phyloP scores from a whole-genome alignment of 2,329 filamentous ascomycete genomes.

The Fulvia fulva region DNA sequence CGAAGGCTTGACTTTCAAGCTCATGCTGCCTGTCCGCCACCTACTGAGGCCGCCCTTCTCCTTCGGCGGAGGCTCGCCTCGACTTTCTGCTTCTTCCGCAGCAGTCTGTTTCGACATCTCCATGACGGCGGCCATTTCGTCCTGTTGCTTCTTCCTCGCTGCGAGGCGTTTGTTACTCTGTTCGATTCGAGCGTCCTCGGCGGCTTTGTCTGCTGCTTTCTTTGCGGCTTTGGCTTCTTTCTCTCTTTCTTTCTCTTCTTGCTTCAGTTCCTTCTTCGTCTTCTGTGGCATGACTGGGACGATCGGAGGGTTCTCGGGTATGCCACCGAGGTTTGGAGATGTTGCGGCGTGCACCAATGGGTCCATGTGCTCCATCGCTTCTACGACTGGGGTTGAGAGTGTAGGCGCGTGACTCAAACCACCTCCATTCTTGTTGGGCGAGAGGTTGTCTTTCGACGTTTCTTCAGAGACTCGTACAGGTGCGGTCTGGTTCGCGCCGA shows the following conservation, averaged over 20 bases:
- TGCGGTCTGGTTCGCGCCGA: conserved; percentile 46
- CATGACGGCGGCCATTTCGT: conserved; percentile 60
- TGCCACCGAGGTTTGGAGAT: not conserved
- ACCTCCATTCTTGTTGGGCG: conserved; percentile 24
- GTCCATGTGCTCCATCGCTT: conserved; percentile 48
- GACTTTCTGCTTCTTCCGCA: conserved; percentile 47
- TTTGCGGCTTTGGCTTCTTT: conserved; percentile 56
- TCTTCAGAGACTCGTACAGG: conserved; percentile 36
- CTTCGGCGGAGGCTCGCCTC: conserved; percentile 21
- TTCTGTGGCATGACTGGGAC: conserved; percentile 52
- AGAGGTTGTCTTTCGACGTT: conserved; percentile 19
- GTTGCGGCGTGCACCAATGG: conserved; percentile 60
- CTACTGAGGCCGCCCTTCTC: conserved; percentile 54
- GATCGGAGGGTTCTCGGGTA: conserved; percentile 33
- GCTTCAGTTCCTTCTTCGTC: conserved; percentile 63
- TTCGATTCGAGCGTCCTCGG: conserved; percentile 32
- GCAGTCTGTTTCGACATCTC: conserved; percentile 64
- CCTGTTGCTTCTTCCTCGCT: conserved; percentile 55
- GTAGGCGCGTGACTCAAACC: conserved; percentile 31
- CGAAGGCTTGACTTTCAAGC: conserved; percentile 67
- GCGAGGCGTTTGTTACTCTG: conserved; percentile 48
- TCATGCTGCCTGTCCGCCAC: conserved; percentile 67
- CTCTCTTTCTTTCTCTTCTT: conserved; percentile 58
- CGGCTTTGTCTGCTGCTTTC: conserved; percentile 55
- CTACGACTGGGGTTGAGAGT: conserved; percentile 40